Evolutionary conservation across 129 eudicot genomes (phyloP).

Genomic region (Tanacetum coccineum): DNA sequence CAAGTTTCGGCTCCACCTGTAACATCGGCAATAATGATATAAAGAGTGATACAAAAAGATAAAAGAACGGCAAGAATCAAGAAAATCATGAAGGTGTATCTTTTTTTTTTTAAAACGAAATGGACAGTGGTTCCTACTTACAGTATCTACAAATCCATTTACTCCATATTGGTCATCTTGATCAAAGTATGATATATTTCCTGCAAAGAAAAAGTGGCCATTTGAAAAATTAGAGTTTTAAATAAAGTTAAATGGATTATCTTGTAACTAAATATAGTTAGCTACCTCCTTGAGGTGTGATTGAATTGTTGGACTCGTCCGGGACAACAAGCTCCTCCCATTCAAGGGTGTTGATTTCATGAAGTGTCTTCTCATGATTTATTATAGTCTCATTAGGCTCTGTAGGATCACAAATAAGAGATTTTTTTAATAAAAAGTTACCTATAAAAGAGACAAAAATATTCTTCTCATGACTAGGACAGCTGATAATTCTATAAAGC

Average conservation of each 20-base stretch:
- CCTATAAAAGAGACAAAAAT: background rate
- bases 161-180: constrained; percentile 39
- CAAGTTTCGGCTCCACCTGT: constrained; percentile 22
- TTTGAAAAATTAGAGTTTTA: background rate
- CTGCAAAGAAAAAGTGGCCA: constrained; percentile 25
- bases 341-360: constrained; percentile 88
- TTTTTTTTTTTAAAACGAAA: background rate
- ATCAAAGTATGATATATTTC: constrained; percentile 37
- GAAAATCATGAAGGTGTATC: background rate
- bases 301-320: constrained; percentile 44
- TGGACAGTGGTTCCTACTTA: constrained; percentile 32
- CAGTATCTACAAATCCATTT: constrained; percentile 42
- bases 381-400: constrained; percentile 46
- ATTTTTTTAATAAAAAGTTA: background rate
- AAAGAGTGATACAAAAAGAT: background rate
- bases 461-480: no score
- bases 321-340: constrained; percentile 92
- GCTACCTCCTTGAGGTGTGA: constrained; percentile 51
- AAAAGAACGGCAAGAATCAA: constrained; percentile 4
- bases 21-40: constrained; percentile 15
- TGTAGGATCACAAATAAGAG: constrained; percentile 22
- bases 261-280: background rate
- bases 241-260: constrained; percentile 16
- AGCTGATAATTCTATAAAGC: no score
- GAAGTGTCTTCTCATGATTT: constrained; percentile 71